Conservation (phyloP, 169 alveolate species). For the Eimeria acervulina region DNA sequence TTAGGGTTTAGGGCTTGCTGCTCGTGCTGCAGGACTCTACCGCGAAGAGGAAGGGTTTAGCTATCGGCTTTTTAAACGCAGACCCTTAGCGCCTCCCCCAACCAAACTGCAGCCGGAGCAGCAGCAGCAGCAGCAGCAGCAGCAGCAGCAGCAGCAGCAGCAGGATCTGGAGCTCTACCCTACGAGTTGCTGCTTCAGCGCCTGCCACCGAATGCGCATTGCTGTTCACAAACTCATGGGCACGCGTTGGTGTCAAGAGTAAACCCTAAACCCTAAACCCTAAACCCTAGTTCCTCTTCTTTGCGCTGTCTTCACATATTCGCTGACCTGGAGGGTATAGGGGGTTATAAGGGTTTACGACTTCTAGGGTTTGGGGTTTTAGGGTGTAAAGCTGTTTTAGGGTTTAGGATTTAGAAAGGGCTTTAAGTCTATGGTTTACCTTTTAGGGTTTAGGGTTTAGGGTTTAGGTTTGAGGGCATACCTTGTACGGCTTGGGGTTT, state of each 20-base stretch:
- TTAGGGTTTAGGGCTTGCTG: conserved; percentile 36
- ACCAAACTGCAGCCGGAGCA: conserved; percentile 24
- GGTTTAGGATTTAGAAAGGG: neutral
- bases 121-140: conserved; percentile 49
- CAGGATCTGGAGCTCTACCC: conserved; percentile 86
- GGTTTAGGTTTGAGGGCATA: too few species aligned
- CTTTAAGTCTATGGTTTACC: neutral
- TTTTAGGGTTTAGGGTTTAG: too few species aligned
- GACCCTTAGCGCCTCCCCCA: conserved; percentile 79
- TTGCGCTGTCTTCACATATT: neutral
- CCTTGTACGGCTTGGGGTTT: too few species aligned
- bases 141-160: conserved; percentile 88
- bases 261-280: conserved; percentile 62
- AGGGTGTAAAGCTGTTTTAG: neutral
- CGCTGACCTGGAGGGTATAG: neutral
- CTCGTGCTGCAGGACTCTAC: conserved; percentile 86
- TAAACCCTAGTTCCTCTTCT: neutral
- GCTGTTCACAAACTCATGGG: conserved; percentile 93
- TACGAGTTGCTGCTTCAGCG: conserved; percentile 89
- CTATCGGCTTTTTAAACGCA: conserved; percentile 88
- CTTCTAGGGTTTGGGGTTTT: neutral
- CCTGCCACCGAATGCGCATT: conserved; percentile 92
- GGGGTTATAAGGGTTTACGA: neutral
- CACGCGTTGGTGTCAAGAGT: conserved; percentile 89
- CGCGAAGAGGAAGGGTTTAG: conserved; percentile 91